phyloP scores from a whole-genome alignment of 805 yeast genomes.

The Metschnikowia gruessii region DNA sequence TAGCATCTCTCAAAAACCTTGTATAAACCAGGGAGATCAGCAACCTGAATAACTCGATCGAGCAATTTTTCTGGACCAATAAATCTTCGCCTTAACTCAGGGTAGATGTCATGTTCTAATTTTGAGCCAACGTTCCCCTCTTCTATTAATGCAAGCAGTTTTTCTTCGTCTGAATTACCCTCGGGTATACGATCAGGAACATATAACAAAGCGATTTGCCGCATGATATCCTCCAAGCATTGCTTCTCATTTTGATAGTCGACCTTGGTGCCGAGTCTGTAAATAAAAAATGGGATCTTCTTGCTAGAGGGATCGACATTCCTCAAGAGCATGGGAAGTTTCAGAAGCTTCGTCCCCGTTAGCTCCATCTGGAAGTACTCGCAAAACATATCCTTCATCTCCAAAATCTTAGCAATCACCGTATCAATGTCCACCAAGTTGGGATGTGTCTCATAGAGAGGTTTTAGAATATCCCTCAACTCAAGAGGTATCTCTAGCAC shows the following conservation, averaged over 20 bases:
- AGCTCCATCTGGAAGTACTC: constrained; percentile 63
- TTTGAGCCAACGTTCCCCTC: constrained; percentile 24
- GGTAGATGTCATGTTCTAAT: constrained; percentile 63
- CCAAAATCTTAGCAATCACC: constrained; percentile 21
- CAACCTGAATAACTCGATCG: constrained; percentile 72
- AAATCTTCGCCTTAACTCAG: constrained; percentile 57
- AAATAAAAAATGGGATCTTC: constrained; percentile 67
- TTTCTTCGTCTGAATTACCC: constrained; percentile 9
- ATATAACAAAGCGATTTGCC: constrained; percentile 69
- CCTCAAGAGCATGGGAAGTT: constrained; percentile 68
- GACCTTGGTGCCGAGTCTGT: constrained; percentile 55
- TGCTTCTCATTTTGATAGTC: constrained; percentile 65
- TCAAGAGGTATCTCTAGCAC: constrained; percentile 23
- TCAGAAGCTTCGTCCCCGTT: constrained; percentile 34
- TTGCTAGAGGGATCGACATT: constrained; percentile 59
- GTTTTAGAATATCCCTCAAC: constrained; percentile 35
- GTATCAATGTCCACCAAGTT: constrained; percentile 19
- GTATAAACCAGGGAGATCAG: constrained; percentile 88
- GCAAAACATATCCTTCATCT: constrained; percentile 70
- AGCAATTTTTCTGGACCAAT: constrained; percentile 57
- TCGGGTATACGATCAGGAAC: constrained; percentile 52
- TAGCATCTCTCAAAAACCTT: constrained; percentile 90
- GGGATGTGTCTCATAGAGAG: constrained; percentile 29
- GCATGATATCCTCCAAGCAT: constrained; percentile 64
- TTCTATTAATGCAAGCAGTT: constrained; percentile 4